Evolutionary conservation across 768 basidiomycete genomes (phyloP).

Genomic region (Pisolithus sp.): DNA sequence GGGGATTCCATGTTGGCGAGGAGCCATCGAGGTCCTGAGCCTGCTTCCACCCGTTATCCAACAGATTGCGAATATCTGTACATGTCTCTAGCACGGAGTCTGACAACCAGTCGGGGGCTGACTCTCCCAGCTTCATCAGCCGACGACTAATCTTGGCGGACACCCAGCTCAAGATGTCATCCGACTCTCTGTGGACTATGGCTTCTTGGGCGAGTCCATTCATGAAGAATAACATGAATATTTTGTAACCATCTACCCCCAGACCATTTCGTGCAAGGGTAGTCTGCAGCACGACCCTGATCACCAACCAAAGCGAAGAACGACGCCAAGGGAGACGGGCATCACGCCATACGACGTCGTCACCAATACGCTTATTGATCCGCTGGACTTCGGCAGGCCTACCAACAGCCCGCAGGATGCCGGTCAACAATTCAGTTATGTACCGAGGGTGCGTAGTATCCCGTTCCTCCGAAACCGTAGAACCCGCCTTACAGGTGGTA

Average conservation of each 20-base stretch:
- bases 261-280: constrained; percentile 13
- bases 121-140: constrained; percentile 18
- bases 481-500: constrained; percentile 32
- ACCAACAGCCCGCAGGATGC: constrained; percentile 35
- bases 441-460: constrained; percentile 33
- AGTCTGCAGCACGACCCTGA: constrained; percentile 30
- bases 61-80: constrained; percentile 1
- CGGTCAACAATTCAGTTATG: constrained; percentile 40
- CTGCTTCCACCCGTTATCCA: constrained; percentile 31
- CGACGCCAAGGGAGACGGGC: constrained; percentile 28
- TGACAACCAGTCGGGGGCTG: constrained; percentile 29
- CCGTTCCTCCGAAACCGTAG: constrained; percentile 13
- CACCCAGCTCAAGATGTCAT: constrained; percentile 25
- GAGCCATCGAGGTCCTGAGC: constrained; percentile 20
- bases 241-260: constrained; percentile 33
- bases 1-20: constrained; percentile 21
- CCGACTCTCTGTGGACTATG: constrained; percentile 7
- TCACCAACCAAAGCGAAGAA: constrained; percentile 32
- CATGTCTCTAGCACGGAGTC: constrained; percentile 32
- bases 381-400: constrained; percentile 11
- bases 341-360: constrained; percentile 23
- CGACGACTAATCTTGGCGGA: constrained; percentile 23
- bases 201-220: constrained; percentile 20
- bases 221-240: constrained; percentile 40
- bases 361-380: constrained; percentile 28